These are phyloP conservation scores for Sphagnum fallax DNA, from an alignment of 228 moss, liverwort and hornwort species.

Conservation along the genomic window DNA sequence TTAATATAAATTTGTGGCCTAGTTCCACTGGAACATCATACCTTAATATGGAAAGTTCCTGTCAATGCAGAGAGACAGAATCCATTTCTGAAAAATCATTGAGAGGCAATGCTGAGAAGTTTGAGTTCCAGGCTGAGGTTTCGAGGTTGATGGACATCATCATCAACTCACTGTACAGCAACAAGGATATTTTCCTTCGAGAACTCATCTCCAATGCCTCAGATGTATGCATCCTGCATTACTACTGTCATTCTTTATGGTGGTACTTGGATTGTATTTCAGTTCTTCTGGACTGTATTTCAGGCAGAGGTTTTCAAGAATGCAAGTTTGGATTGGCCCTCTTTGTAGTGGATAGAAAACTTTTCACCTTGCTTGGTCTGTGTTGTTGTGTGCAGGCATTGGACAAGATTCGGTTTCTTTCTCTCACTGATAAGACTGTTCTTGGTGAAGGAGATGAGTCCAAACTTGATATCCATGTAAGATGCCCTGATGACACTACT, in stretches of 20 bases:
- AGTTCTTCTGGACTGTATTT: no score
- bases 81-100: constrained; percentile 51
- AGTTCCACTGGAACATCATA: no score
- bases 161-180: constrained; percentile 83
- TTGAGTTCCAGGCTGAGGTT: constrained; percentile 81
- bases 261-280: not conserved
- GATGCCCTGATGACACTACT: not conserved
- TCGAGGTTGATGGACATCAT: constrained; percentile 94
- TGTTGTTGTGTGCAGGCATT: constrained; percentile 44
- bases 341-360: not conserved
- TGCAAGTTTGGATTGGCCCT: not conserved
- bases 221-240: constrained; percentile 33
- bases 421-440: constrained; percentile 49
- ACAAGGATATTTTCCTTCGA: constrained; percentile 77
- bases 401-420: constrained; percentile 75
- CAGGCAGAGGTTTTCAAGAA: no score
- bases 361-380: not conserved
- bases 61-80: constrained; percentile 49
- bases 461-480: constrained; percentile 68
- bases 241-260: not conserved
- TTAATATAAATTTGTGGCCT: no score
- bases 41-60: no score
- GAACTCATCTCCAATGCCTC: constrained; percentile 95
- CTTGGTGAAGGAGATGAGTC: constrained; percentile 65
- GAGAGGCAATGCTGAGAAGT: constrained; percentile 56